Evolutionary conservation across 345 rosid genomes (phyloP).

Genomic region (Citrus maxima): DNA sequence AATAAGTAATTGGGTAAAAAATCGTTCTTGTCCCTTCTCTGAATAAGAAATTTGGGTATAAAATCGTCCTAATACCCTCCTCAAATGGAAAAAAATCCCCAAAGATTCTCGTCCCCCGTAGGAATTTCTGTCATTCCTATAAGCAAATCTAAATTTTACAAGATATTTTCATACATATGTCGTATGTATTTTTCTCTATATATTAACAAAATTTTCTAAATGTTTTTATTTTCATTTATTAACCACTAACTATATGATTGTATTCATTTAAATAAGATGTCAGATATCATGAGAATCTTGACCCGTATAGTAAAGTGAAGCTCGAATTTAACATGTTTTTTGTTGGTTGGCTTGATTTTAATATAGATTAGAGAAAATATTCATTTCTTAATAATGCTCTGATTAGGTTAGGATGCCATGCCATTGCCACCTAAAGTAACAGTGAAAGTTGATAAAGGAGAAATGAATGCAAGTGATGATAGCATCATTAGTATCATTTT

Average conservation of each 20-base stretch:
- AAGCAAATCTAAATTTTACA: no score
- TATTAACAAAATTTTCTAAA: no score
- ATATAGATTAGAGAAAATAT: background rate
- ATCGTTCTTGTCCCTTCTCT: fast-evolving
- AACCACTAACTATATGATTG: no score
- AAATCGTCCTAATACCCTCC: fast-evolving
- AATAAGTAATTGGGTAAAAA: no score
- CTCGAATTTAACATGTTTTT: background rate
- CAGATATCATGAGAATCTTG: no score
- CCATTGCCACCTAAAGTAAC: background rate
- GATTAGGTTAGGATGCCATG: background rate
- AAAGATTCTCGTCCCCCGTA: fast-evolving
- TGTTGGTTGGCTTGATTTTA: background rate
- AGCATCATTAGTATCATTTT: conserved; percentile 20
- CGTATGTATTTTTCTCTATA: no score
- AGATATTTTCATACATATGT: no score
- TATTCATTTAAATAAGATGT: no score
- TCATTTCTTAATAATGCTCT: background rate
- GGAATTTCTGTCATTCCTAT: no score
- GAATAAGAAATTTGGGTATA: no score
- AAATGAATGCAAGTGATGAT: conserved; percentile 16
- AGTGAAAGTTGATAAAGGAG: background rate
- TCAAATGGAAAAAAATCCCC: no score
- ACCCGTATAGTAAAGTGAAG: background rate
- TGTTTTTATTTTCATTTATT: no score